phyloP scores from a whole-genome alignment of 2,329 filamentous ascomycete genomes.

The Aureobasidium subglaciale region DNA sequence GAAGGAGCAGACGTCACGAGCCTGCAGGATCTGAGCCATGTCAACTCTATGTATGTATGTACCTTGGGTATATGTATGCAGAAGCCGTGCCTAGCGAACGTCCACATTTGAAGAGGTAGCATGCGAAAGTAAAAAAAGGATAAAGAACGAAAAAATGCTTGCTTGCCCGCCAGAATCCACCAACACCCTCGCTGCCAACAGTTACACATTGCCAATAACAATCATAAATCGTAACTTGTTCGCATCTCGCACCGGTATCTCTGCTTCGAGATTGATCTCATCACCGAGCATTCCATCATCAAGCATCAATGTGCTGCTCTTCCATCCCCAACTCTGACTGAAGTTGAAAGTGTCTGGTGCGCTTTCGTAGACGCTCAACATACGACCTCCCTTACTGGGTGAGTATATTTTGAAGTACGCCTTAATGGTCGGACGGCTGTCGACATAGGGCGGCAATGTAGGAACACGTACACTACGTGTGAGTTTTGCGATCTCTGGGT shows the following conservation, averaged over 20 bases:
- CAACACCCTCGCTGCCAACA: neutral
- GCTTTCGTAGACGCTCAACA: constrained; percentile 53
- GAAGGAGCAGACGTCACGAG: too few relatives aligned
- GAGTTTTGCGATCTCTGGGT: constrained; percentile 19
- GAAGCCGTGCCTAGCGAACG: too few relatives aligned
- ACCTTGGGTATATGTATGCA: too few relatives aligned
- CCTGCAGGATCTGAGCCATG: too few relatives aligned
- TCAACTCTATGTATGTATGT: too few relatives aligned
- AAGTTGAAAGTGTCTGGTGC: constrained; percentile 55
- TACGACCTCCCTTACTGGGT: constrained; percentile 51
- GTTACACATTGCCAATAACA: constrained; percentile 47
- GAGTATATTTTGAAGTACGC: constrained; percentile 58
- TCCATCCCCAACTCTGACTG: constrained; percentile 55
- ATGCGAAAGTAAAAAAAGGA: neutral
- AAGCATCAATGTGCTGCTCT: constrained; percentile 51
- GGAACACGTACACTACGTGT: constrained; percentile 29
- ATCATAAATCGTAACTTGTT: constrained; percentile 52
- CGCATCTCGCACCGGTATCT: constrained; percentile 27
- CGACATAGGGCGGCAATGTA: constrained; percentile 48
- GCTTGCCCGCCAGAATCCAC: neutral
- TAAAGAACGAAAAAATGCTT: neutral
- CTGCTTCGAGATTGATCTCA: constrained; percentile 21
- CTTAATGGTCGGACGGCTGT: constrained; percentile 50
- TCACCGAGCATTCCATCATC: constrained; percentile 38
- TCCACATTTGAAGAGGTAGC: too few relatives aligned